These are phyloP conservation scores for Poa pratensis DNA, from an alignment of 176 grass and related monocot genomes.

Conservation along the genomic window DNA sequence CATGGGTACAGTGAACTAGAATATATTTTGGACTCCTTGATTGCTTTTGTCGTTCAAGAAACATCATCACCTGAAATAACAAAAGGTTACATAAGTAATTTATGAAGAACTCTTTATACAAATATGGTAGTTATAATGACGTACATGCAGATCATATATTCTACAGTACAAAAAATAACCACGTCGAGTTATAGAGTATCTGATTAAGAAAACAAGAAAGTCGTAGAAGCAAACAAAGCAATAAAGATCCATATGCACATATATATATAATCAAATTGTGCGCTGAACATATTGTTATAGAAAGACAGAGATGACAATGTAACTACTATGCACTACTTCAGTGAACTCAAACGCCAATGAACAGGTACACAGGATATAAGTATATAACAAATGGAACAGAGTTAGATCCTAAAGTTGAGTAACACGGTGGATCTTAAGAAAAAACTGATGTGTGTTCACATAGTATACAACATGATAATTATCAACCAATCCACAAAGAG, in stretches of 20 bases:
- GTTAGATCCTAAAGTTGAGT: not conserved
- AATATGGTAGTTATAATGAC: not conserved
- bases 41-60: slow-evolving; percentile 77
- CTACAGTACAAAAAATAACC: not conserved
- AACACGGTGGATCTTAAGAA: slow-evolving; percentile 1
- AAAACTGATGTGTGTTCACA: not conserved
- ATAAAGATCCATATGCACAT: not conserved
- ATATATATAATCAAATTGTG: not conserved
- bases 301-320: slow-evolving; percentile 8
- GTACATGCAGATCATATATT: not conserved
- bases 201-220: slow-evolving; percentile 23
- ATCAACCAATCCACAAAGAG: slow-evolving; percentile 1
- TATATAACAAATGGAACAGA: slow-evolving; percentile 5
- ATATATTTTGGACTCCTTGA: slow-evolving; percentile 80
- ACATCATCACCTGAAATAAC: slow-evolving; percentile 76
- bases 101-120: slow-evolving; percentile 1
- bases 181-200: slow-evolving; percentile 13
- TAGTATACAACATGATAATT: slow-evolving; percentile 15
- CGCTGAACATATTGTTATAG: not conserved
- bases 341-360: slow-evolving; percentile 20
- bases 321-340: slow-evolving; percentile 23
- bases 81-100: slow-evolving; percentile 23
- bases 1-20: slow-evolving; percentile 99
- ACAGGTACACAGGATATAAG: not conserved
- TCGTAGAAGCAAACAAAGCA: slow-evolving; percentile 9